Percentiles rank a stretch among this genome's conserved stretches.
phyloP scores from a whole-genome alignment of 2,329 filamentous ascomycete genomes.

The Neonectria coccinea region DNA sequence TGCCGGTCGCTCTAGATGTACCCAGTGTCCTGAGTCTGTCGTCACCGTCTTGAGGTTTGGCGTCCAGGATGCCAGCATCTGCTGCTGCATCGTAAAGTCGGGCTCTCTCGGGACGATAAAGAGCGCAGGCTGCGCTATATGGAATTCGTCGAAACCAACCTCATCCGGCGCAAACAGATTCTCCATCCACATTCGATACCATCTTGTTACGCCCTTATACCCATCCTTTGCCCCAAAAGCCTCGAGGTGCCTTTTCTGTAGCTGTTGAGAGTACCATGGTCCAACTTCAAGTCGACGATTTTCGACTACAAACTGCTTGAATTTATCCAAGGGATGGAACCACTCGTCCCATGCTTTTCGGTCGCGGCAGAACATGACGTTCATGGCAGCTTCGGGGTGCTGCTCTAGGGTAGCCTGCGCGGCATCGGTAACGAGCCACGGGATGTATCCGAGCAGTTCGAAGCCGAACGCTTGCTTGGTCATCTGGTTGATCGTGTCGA shows the following conservation, averaged over 20 bases:
- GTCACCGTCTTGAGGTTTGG: conserved; percentile 52
- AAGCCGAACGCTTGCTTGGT: conserved; percentile 46
- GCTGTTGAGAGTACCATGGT: conserved; percentile 41
- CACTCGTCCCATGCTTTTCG: conserved; percentile 40
- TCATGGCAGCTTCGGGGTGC: conserved; percentile 45
- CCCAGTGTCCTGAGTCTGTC: conserved; percentile 52
- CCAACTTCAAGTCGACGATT: conserved; percentile 38
- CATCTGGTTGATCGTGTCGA: conserved; percentile 48
- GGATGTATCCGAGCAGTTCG: conserved; percentile 50
- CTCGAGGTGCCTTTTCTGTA: conserved; percentile 41
- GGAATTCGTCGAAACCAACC: conserved; percentile 31
- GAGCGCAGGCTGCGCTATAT: conserved; percentile 37
- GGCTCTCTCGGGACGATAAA: conserved; percentile 41
- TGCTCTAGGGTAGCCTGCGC: conserved; percentile 40
- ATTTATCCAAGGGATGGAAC: conserved; percentile 45
- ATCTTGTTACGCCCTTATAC: conserved; percentile 47
- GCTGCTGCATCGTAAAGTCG: conserved; percentile 30
- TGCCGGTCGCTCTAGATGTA: conserved; percentile 46
- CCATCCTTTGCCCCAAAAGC: conserved; percentile 40
- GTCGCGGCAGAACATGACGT: conserved; percentile 46
- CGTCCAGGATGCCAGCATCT: conserved; percentile 46
- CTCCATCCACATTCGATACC: conserved; percentile 49
- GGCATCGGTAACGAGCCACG: conserved; percentile 39
- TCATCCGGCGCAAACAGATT: conserved; percentile 46
- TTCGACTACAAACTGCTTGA: conserved; percentile 45